phyloP scores from a whole-genome alignment of 2,329 filamentous ascomycete genomes.

The Coleophoma crateriformis region DNA sequence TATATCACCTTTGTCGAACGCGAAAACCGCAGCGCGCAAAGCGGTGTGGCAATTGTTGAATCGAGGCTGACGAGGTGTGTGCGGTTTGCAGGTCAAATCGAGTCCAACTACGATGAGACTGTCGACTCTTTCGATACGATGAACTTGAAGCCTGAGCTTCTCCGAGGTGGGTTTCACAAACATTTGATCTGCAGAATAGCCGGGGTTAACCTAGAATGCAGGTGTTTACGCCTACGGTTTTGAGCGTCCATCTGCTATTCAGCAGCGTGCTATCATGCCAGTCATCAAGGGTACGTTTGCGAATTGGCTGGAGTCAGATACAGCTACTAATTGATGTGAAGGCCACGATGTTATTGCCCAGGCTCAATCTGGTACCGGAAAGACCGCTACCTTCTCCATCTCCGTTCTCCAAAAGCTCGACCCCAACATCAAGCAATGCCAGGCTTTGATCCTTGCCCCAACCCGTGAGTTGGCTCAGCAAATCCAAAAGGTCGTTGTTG shows the following conservation, averaged over 20 bases:
- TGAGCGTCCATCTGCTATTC: conserved; percentile 98
- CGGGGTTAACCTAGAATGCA: conserved; percentile 17
- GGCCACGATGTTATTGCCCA: conserved; percentile 99
- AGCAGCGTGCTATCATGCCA: conserved; percentile 99
- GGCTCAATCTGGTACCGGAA: conserved; percentile 99
- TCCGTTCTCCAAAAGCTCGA: conserved; percentile 99
- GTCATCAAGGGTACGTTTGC: conserved; percentile 88
- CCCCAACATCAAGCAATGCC: conserved; percentile 88
- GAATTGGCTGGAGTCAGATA: conserved; percentile 3
- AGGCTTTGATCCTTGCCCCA: conserved; percentile 95
- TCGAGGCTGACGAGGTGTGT: conserved; percentile 12
- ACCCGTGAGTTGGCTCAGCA: conserved; percentile 98
- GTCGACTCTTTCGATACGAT: conserved; percentile 99
- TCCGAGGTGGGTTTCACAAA: conserved; percentile 64
- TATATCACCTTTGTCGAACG: no score
- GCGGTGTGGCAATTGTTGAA: conserved; percentile 3
- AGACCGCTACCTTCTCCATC: conserved; percentile 99
- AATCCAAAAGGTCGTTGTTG: conserved; percentile 98
- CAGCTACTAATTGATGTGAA: conserved; percentile 29
- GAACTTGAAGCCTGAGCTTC: conserved; percentile 93
- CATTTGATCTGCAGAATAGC: conserved; percentile 1
- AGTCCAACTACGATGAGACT: conserved; percentile 99
- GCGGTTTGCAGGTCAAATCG: conserved; percentile 76
- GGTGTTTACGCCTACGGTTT: conserved; percentile 99
- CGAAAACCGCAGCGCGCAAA: conserved; percentile 9